Conservation (phyloP, 2,329 filamentous ascomycete species). For the Alternaria sp. region DNA sequence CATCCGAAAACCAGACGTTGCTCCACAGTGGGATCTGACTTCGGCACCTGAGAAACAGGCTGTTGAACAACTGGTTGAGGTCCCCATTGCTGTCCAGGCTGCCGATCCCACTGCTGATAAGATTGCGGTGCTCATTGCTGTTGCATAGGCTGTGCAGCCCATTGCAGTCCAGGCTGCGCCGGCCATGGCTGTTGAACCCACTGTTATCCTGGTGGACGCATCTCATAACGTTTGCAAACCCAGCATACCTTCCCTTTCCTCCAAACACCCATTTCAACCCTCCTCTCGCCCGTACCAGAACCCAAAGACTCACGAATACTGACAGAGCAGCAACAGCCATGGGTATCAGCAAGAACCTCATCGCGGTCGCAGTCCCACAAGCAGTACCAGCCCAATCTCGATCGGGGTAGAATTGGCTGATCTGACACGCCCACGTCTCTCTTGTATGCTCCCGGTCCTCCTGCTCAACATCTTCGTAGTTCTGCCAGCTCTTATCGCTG, state of each 20-base stretch:
- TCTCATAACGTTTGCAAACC: slow-evolving; percentile 38
- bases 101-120: slow-evolving; percentile 13
- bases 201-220: slow-evolving; percentile 17
- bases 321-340: slow-evolving; percentile 33
- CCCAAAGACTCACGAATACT: slow-evolving; percentile 29
- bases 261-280: slow-evolving; percentile 40
- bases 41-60: slow-evolving; percentile 5
- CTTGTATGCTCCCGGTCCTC: slow-evolving; percentile 28
- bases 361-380: slow-evolving; percentile 39
- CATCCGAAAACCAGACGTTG: slow-evolving; percentile 13
- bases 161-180: slow-evolving; percentile 14
- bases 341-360: slow-evolving; percentile 36
- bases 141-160: slow-evolving; percentile 12
- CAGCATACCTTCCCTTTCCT: slow-evolving; percentile 41
- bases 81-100: slow-evolving; percentile 5
- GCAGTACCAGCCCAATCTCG: slow-evolving; percentile 36
- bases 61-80: slow-evolving; percentile 2
- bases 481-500: slow-evolving; percentile 27
- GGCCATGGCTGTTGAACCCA: slow-evolving; percentile 9
- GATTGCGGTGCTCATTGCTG: slow-evolving; percentile 24
- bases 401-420: slow-evolving; percentile 28
- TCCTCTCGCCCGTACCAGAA: slow-evolving; percentile 38
- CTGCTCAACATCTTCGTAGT: slow-evolving; percentile 27
- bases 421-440: slow-evolving; percentile 43
- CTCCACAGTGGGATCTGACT: slow-evolving; percentile 10